A percentile compares a stretch with the other conserved stretches of the same genome.
Evolutionary conservation across 2,329 filamentous ascomycete genomes (phyloP).

Genomic region (Colletotrichum godetiae): DNA sequence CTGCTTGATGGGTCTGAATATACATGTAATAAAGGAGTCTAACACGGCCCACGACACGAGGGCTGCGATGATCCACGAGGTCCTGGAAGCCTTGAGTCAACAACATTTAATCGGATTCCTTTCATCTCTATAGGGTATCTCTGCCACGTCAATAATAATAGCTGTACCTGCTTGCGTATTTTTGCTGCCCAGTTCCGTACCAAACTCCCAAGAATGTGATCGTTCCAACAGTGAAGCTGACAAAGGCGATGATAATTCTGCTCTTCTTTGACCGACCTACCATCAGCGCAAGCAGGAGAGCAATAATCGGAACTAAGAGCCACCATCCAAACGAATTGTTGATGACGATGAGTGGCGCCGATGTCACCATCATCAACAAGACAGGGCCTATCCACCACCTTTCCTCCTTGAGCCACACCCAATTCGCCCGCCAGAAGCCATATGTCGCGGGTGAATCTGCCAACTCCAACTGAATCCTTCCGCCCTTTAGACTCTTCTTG

Average conservation of each 20-base stretch:
- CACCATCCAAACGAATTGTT: neutral
- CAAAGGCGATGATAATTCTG: neutral
- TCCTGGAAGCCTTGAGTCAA: neutral
- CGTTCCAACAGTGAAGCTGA: neutral
- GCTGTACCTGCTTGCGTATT: too few relatives aligned
- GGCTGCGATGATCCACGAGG: neutral
- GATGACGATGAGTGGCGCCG: neutral
- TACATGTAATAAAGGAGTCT: neutral
- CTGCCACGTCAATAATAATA: neutral
- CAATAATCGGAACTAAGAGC: neutral
- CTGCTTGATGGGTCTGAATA: neutral
- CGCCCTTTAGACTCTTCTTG: constrained; percentile 35
- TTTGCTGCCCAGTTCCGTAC: neutral
- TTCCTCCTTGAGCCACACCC: constrained; percentile 19
- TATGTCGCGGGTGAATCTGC: neutral
- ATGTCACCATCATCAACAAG: neutral
- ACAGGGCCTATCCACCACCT: constrained; percentile 20
- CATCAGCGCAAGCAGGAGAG: neutral
- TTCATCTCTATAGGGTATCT: neutral
- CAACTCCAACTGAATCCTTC: constrained; percentile 35
- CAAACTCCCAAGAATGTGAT: neutral
- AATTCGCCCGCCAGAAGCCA: neutral
- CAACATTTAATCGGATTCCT: neutral
- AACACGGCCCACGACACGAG: neutral
- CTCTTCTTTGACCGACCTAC: constrained; percentile 15